phyloP scores from a whole-genome alignment of 441 rosid genomes.

The Euphorbia celastroides region DNA sequence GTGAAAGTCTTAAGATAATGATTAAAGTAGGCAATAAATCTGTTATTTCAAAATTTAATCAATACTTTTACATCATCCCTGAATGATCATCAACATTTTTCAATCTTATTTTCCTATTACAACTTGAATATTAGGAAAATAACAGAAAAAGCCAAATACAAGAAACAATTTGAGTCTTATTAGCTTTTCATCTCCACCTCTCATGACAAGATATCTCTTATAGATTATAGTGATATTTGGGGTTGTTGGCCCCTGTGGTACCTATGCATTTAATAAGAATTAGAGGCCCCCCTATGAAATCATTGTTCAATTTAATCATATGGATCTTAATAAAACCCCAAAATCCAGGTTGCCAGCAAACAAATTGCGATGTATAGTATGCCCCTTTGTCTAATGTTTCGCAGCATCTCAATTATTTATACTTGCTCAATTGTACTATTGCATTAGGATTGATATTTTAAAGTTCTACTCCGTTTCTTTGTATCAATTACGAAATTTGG shows the following conservation, averaged over 20 bases:
- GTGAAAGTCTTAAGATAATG: neutral
- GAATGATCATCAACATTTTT: neutral
- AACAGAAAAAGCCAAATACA: constrained; percentile 4
- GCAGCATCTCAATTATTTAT: constrained; percentile 29
- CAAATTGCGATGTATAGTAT: constrained; percentile 19
- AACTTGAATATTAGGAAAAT: neutral
- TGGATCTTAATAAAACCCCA: too few relatives aligned
- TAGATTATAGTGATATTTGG: neutral
- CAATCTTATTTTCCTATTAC: neutral
- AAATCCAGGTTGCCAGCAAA: constrained; percentile 10
- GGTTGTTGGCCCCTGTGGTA: constrained; percentile 19
- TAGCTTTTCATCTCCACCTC: constrained; percentile 4
- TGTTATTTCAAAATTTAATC: neutral
- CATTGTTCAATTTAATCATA: constrained; percentile 17
- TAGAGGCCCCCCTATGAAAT: neutral
- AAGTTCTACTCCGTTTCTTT: too few relatives aligned
- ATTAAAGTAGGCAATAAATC: constrained; percentile 8
- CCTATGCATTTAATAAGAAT: neutral
- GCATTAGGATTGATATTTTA: neutral
- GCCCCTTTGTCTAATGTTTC: constrained; percentile 19
- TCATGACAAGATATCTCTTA: neutral
- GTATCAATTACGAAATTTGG: too few relatives aligned
- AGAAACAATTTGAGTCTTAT: neutral
- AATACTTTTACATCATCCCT: constrained; percentile 1
- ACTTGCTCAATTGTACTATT: constrained; percentile 6